Evolutionary conservation across 1,284 basidiomycete species (phyloP), one percentile per base, ranked within the genome.

Genomic region (Ceratobasidium sp.): DNA sequence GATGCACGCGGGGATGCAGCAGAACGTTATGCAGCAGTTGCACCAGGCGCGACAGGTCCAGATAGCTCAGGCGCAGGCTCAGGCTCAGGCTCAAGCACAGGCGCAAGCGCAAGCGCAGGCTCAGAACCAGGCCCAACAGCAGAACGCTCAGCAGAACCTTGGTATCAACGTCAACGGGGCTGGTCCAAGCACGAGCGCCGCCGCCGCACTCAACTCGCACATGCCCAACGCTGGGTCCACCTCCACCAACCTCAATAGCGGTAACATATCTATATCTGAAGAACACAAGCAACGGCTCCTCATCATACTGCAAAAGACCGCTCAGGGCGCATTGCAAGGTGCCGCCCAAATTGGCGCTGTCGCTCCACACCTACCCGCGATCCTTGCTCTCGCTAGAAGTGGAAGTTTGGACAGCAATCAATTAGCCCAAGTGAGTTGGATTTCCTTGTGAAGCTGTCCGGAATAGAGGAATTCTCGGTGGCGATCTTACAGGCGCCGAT

Each of bases 21-120:
- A n/a, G n/a, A n/a, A n/a, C n/a, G n/a, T n/a, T n/a, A n/a, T n/a
- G n/a, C n/a, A n/a, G n/a, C 72, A 61, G 23, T 26, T 73, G 26
- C 72, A 64, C 18, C 72, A 73, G n/a, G 71, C 71, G 7, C 72
- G 66, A 18, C 72, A 75, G 33, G 72, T 61, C 40, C 72, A 75
- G 46, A 42, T n/a, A 2, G 63, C 63, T 49, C 71, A 73, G n/a
- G 44, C 33, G 7, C 73, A 77, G 46, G 39, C 55, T n/a, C 61
- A 42, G 55, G 49, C 77, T 3, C 79, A 72, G 58, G 33, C 56
- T n/a, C 46, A 75, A 5, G 71, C 71, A 6, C 71, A 73, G 20
- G 71, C 71, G 10, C 72, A 64, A n/a, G 72, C 61, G 9, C 72
- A 64, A 23, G 63, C 73, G 3, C 73, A 67, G 23, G 63, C 51